Conservation (phyloP, 345 rosid genomes). For the Eucalyptus brandiana region DNA sequence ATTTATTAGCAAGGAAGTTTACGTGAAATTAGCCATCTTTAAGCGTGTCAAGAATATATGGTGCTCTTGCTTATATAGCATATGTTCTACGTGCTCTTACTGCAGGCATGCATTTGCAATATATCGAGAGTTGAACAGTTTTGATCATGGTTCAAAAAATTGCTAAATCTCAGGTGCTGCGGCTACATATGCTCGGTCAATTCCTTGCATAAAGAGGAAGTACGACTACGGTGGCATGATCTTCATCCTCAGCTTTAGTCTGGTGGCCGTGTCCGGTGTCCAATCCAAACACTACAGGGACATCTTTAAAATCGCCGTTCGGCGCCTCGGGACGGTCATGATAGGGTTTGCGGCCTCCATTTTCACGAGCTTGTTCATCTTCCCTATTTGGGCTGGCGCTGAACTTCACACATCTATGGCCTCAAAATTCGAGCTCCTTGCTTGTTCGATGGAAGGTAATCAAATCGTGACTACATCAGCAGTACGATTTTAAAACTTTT, state of each 20-base stretch:
- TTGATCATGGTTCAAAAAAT: background rate
- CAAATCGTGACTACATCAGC: background rate
- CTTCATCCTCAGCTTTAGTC: slow-evolving; percentile 76
- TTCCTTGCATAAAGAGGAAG: slow-evolving; percentile 42
- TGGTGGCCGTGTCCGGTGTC: slow-evolving; percentile 64
- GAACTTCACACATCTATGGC: slow-evolving; percentile 59
- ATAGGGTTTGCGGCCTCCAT: slow-evolving; percentile 62
- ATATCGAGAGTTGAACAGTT: background rate
- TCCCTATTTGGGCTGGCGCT: slow-evolving; percentile 83
- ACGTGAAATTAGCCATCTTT: background rate
- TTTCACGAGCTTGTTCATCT: slow-evolving; percentile 34
- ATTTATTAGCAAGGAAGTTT: background rate
- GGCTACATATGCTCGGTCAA: slow-evolving; percentile 51
- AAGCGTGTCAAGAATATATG: background rate
- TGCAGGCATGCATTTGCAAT: background rate
- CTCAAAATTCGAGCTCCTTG: slow-evolving; percentile 41
- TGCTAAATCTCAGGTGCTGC: slow-evolving; percentile 29
- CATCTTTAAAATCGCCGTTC: rapidly evolving
- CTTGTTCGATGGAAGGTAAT: slow-evolving; percentile 56
- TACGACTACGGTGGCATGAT: slow-evolving; percentile 66
- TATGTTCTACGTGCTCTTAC: too few relatives aligned
- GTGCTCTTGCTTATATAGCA: background rate
- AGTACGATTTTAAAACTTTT: background rate
- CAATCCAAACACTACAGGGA: rapidly evolving
- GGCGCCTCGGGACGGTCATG: slow-evolving; percentile 44